These are phyloP conservation scores for Rubroshorea leprosula DNA, from an alignment of 345 rosid species.

Conservation along the genomic window DNA sequence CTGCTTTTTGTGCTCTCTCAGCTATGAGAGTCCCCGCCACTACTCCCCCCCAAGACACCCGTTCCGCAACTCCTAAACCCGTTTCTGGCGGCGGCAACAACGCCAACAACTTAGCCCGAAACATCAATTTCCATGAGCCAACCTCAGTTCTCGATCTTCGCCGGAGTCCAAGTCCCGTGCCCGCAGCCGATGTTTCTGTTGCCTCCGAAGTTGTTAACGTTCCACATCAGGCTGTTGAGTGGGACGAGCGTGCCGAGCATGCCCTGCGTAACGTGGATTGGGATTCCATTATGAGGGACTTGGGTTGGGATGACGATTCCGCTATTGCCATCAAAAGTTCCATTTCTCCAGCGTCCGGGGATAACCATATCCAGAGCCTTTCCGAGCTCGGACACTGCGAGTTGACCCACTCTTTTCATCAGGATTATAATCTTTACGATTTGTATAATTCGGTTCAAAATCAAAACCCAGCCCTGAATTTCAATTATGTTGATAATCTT, in stretches of 20 bases:
- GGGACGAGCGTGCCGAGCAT: conserved; percentile 62
- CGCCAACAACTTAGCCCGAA: conserved; percentile 6
- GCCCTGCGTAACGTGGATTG: conserved; percentile 68
- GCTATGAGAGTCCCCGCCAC: conserved; percentile 19
- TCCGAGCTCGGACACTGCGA: conserved; percentile 23
- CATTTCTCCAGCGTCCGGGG: conserved; percentile 5
- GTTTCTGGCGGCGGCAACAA: conserved; percentile 7
- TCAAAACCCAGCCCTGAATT: conserved; percentile 16
- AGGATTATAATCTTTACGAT: conserved; percentile 53
- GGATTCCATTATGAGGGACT: conserved; percentile 83
- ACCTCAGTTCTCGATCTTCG: conserved; percentile 75
- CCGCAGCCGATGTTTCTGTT: conserved; percentile 4
- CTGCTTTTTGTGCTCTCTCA: background rate
- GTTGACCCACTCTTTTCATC: conserved; percentile 23
- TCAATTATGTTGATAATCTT: conserved; percentile 21
- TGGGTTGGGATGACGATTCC: conserved; percentile 63
- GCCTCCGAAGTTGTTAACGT: conserved; percentile 4
- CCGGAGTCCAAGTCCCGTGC: conserved; percentile 44
- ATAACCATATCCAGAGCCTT: conserved; percentile 19
- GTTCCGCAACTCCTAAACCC: conserved; percentile 21
- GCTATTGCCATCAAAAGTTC: conserved; percentile 23
- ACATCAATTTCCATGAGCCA: conserved; percentile 36
- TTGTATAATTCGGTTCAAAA: conserved; percentile 31
- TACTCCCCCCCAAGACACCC: conserved; percentile 16
- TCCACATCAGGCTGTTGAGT: conserved; percentile 11